A percentile compares a stretch with the other conserved stretches of the same genome.
Evolutionary conservation across 164 flowering plant genomes (phyloP).

Genomic region (Chimonanthus praecox): DNA sequence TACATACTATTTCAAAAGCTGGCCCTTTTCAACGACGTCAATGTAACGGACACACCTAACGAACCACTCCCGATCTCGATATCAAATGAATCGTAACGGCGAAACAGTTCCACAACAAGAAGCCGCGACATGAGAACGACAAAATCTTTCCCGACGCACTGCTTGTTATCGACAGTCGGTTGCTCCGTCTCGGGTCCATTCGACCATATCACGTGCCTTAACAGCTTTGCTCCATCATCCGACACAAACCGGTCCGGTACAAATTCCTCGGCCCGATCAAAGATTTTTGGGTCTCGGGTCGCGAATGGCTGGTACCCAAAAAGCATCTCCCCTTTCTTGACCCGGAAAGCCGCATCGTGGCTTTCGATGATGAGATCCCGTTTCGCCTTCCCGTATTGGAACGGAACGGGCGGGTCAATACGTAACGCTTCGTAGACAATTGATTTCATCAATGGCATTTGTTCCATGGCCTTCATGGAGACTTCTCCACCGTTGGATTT

Average conservation of each 20-base stretch:
- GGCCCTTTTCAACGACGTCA: conserved; percentile 63
- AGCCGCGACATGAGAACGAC: conserved; percentile 61
- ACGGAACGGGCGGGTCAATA: conserved; percentile 71
- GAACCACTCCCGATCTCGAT: conserved; percentile 43
- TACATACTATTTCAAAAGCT: conserved; percentile 21
- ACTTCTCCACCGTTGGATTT: conserved; percentile 46
- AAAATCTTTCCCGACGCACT: conserved; percentile 85
- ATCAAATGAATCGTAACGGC: conserved; percentile 67
- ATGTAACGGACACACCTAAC: conserved; percentile 40
- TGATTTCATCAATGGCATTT: conserved; percentile 73
- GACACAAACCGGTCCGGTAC: conserved; percentile 69
- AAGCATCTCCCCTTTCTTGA: conserved; percentile 66
- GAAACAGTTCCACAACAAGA: conserved; percentile 61
- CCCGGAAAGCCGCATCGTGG: conserved; percentile 54
- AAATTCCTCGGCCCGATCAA: conserved; percentile 67
- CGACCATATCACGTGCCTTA: conserved; percentile 76
- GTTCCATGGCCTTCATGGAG: conserved; percentile 57
- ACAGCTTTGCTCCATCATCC: conserved; percentile 50
- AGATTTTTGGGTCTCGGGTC: conserved; percentile 62
- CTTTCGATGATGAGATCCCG: conserved; percentile 50
- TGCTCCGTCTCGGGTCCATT: conserved; percentile 71
- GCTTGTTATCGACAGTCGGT: conserved; percentile 61
- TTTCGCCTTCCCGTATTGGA: conserved; percentile 67
- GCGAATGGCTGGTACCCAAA: conserved; percentile 86
- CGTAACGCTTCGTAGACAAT: conserved; percentile 68